Evolutionary conservation across 352 stramenopile species (phyloP), one percentile per base, ranked within the genome.

Genomic region (Phytophthora boehmeriae): DNA sequence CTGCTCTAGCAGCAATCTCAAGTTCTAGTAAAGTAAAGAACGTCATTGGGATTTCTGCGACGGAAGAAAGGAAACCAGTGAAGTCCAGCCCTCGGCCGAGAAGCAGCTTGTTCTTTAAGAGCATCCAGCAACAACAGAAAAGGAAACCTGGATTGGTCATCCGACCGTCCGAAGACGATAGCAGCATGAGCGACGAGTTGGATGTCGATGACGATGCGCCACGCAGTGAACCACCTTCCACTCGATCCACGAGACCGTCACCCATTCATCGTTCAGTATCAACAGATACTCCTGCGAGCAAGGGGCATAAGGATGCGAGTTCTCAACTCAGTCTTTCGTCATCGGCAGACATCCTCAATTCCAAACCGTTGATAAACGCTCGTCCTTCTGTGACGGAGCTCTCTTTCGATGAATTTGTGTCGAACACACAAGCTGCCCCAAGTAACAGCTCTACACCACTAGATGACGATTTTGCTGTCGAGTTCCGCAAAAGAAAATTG

Each of bases 401-500:
- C 60, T 70, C 60, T n/a, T 46, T 22, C 19, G 54, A 25, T 1
- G 64, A 56, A 19, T 69, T 48, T 1, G 38, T 56, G 16, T 13
- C 17, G 2, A 71, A 50, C 16, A 22, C 48, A 19, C 47, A 61
- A 4, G 52, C 23, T 17, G 10, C 28, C 8, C 14, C 42, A 34
- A 54, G 34, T n/a, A 60, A 35, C 32, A 36, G 23, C 6, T 48
- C 47, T 30, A 65, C 56, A 19, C 39, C 44, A 8, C 30, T 76
- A 1, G 71, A 79, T 9, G 75, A 83, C 39, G 80, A 91, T 28
- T 81, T 92, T 60, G 54, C 53, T 0, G 48, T 93, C 14, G 46
- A 73, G n/a, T 93, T 93, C 49, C 55, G 63, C 17, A 78, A 88
- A 57, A 85, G 27, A 79, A 80, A 22, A 79, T 88, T 43, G 84